Evolutionary conservation across 2,329 filamentous ascomycete genomes (phyloP).

Genomic region (Epichloe aotearoae): DNA sequence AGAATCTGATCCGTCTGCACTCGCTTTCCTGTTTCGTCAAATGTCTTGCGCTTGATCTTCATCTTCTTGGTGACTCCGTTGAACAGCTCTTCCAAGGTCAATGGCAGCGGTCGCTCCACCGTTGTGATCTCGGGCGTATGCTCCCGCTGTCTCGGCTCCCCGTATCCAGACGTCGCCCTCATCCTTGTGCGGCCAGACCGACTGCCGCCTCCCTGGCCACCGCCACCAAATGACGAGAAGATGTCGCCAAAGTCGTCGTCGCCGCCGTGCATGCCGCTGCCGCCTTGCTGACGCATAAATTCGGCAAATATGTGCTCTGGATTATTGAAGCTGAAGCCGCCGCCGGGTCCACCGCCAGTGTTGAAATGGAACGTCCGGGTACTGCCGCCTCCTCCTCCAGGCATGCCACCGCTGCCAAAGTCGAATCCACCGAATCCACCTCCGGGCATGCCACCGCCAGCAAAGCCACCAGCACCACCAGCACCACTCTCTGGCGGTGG

Average conservation of each 20-base stretch:
- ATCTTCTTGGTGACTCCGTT: constrained; percentile 88
- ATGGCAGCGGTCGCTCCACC: constrained; percentile 68
- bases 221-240: constrained; percentile 36
- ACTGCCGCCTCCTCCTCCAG: constrained; percentile 29
- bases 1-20: constrained; percentile 79
- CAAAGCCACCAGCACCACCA: constrained; percentile 38
- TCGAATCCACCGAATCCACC: constrained; percentile 40
- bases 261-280: constrained; percentile 27
- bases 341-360: constrained; percentile 35
- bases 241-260: constrained; percentile 39
- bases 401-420: constrained; percentile 33
- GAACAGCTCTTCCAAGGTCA: constrained; percentile 82
- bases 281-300: constrained; percentile 49
- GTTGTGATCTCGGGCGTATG: constrained; percentile 75
- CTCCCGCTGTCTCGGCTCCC: constrained; percentile 18
- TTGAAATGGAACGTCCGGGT: constrained; percentile 52
- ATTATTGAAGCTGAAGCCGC: constrained; percentile 70
- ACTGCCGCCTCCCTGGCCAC: constrained; percentile 20
- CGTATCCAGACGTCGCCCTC: constrained; percentile 27
- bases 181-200: constrained; percentile 27
- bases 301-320: constrained; percentile 76
- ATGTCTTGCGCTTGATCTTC: constrained; percentile 95
- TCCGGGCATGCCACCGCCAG: constrained; percentile 42
- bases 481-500: constrained; percentile 40
- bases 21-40: constrained; percentile 73